Conservation (phyloP, 768 basidiomycete genomes). For the Tephrocybe rancida region DNA sequence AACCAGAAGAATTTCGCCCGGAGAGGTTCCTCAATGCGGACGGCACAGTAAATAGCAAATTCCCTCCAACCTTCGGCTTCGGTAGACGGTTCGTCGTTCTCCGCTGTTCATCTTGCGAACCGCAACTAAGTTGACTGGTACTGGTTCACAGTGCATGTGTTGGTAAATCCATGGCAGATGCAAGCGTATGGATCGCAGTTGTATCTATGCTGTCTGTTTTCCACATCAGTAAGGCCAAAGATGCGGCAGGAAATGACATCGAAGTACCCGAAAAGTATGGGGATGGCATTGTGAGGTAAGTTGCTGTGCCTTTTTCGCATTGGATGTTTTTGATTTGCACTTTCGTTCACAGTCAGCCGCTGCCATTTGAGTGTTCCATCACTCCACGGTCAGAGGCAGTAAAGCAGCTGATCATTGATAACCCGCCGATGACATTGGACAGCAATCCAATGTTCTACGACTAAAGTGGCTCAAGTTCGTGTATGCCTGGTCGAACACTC, state of each 20-base stretch:
- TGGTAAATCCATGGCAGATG: constrained; percentile 7
- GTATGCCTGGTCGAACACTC: too few species aligned
- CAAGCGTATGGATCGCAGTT: constrained; percentile 9
- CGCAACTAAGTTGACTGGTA: background rate
- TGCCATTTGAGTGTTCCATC: constrained; percentile 26
- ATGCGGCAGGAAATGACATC: constrained; percentile 4
- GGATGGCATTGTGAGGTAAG: constrained; percentile 10
- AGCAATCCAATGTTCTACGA: constrained; percentile 12
- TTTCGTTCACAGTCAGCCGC: constrained; percentile 10
- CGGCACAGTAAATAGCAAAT: background rate
- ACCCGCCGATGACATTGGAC: constrained; percentile 3
- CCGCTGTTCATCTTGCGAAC: background rate
- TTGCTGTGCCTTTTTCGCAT: background rate
- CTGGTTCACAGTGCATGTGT: constrained; percentile 4
- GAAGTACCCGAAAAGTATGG: constrained; percentile 1
- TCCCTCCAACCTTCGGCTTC: constrained; percentile 3
- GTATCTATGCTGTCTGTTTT: constrained; percentile 10
- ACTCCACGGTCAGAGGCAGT: constrained; percentile 19
- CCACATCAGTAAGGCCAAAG: constrained; percentile 8
- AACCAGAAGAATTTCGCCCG: constrained; percentile 6
- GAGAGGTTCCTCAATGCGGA: constrained; percentile 9
- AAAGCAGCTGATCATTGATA: constrained; percentile 12
- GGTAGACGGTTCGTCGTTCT: constrained; percentile 5
- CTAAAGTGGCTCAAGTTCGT: too few species aligned
- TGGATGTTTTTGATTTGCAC: background rate